Evolutionary conservation across 352 stramenopile species (phyloP).

Genomic region (Elongisporangium prolatum): DNA sequence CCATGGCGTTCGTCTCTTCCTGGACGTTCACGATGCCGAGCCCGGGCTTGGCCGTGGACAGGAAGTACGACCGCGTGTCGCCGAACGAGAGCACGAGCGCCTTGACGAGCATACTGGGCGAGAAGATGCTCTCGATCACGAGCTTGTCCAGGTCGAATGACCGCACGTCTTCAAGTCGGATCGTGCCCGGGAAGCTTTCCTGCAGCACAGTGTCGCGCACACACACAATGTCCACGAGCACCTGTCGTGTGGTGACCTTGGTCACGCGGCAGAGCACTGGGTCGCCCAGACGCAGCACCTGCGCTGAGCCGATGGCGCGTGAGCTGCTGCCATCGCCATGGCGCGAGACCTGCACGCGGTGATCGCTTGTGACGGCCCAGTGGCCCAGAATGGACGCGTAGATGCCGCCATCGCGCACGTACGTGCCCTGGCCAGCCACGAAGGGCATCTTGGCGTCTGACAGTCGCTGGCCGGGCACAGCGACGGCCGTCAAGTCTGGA

Average conservation of each 20-base stretch:
- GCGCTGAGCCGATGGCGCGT: slow-evolving; percentile 58
- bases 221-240: slow-evolving; percentile 76
- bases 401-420: slow-evolving; percentile 56
- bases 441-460: slow-evolving; percentile 27
- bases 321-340: slow-evolving; percentile 50
- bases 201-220: slow-evolving; percentile 68
- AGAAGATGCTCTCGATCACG: slow-evolving; percentile 73
- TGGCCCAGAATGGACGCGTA: slow-evolving; percentile 64
- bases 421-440: slow-evolving; percentile 40
- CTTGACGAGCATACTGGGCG: slow-evolving; percentile 65
- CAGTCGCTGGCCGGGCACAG: slow-evolving; percentile 56
- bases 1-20: slow-evolving; percentile 30
- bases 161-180: slow-evolving; percentile 77
- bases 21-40: slow-evolving; percentile 55
- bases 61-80: slow-evolving; percentile 82
- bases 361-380: slow-evolving; percentile 27
- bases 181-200: slow-evolving; percentile 74
- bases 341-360: slow-evolving; percentile 45
- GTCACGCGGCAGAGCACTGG: slow-evolving; percentile 55
- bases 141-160: slow-evolving; percentile 79
- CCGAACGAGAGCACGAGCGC: slow-evolving; percentile 80
- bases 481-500: slow-evolving; percentile 19
- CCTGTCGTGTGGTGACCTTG: slow-evolving; percentile 69
- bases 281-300: slow-evolving; percentile 68
- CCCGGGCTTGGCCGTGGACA: slow-evolving; percentile 69